Percentiles rank a stretch among this genome's conserved stretches.
These are phyloP conservation scores for Sphaerulina vaccinii DNA, from an alignment of 2,329 filamentous ascomycete genomes.

Conservation along the genomic window DNA sequence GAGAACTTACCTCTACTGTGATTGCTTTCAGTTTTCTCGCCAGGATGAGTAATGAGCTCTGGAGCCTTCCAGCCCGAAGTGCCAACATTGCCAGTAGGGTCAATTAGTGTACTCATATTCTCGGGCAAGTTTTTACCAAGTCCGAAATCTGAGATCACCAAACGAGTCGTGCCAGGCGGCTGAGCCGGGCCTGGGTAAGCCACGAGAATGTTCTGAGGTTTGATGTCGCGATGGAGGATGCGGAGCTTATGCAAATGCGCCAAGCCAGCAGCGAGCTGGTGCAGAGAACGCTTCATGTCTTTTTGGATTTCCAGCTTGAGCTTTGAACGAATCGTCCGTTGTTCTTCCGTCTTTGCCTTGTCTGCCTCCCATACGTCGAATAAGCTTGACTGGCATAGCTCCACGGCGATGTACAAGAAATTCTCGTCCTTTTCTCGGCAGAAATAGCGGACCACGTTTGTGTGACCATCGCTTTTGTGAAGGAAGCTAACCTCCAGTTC, in stretches of 20 bases:
- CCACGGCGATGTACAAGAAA: constrained; percentile 94
- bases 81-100: constrained; percentile 89
- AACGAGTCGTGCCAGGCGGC: constrained; percentile 64
- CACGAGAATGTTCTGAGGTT: constrained; percentile 95
- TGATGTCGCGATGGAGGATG: constrained; percentile 95
- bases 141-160: constrained; percentile 96
- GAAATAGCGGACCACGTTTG: constrained; percentile 95
- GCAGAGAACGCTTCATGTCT: constrained; percentile 76
- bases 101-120: constrained; percentile 89
- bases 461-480: constrained; percentile 90
- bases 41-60: constrained; percentile 71
- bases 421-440: constrained; percentile 84
- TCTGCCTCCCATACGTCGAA: constrained; percentile 91
- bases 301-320: constrained; percentile 70
- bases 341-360: constrained; percentile 58
- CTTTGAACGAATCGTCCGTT: constrained; percentile 43
- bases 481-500: constrained; percentile 89
- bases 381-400: constrained; percentile 88
- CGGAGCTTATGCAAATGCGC: constrained; percentile 85
- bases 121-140: constrained; percentile 96
- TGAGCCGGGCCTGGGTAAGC: constrained; percentile 66
- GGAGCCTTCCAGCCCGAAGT: constrained; percentile 96
- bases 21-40: constrained; percentile 43
- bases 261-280: constrained; percentile 86
- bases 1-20: constrained; percentile 47